Evolutionary conservation across 2,329 filamentous ascomycete genomes (phyloP).

Genomic region (Neofusicoccum cordaticola): DNA sequence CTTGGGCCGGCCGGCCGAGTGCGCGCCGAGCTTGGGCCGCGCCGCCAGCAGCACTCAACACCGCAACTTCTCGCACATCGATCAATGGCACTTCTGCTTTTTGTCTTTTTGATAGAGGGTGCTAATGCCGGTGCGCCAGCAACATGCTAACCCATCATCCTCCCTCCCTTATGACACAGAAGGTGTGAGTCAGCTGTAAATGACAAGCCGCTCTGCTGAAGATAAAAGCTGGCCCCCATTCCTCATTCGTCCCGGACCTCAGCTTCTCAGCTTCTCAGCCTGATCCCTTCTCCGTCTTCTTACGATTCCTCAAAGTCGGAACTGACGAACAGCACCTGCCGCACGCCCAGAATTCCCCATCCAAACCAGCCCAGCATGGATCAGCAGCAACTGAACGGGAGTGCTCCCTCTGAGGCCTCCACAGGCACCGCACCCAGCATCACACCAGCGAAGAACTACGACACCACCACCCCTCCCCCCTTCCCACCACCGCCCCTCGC

Average conservation of each 20-base stretch:
- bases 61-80: too few relatives aligned
- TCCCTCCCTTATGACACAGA: not conserved
- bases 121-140: too few relatives aligned
- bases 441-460: not conserved
- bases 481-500: slow-evolving; percentile 31
- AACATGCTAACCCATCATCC: not conserved
- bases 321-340: too few relatives aligned
- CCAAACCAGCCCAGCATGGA: not conserved
- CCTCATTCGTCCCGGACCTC: not conserved
- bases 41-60: too few relatives aligned
- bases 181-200: not conserved
- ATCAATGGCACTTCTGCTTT: too few relatives aligned
- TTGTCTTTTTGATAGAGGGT: too few relatives aligned
- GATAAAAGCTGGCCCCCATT: not conserved
- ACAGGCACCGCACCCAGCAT: not conserved
- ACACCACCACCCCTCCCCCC: not conserved
- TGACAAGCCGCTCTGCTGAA: not conserved
- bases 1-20: too few relatives aligned
- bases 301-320: not conserved
- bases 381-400: not conserved
- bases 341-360: too few relatives aligned
- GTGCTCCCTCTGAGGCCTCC: too few relatives aligned
- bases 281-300: not conserved
- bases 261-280: not conserved
- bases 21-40: too few relatives aligned